Evolutionary conservation across 495 filamentous ascomycete genomes (phyloP).

Genomic region (Echria macrotheca): DNA sequence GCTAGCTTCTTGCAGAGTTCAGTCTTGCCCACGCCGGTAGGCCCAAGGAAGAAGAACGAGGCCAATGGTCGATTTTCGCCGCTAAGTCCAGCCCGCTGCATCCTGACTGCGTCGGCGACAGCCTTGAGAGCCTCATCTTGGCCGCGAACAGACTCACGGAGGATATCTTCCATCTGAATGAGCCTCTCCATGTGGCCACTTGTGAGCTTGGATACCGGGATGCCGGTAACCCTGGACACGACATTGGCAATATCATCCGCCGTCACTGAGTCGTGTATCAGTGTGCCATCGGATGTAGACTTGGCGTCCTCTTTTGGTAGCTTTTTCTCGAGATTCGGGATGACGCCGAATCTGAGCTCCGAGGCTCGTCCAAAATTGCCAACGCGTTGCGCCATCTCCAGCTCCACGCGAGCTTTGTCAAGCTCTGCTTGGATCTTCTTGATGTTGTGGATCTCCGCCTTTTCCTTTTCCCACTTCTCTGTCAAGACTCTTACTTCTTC

Average conservation of each 20-base stretch:
- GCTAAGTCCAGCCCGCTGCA: slow-evolving; percentile 88
- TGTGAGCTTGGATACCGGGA: slow-evolving; percentile 85
- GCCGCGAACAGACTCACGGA: slow-evolving; percentile 78
- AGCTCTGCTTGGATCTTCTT: slow-evolving; percentile 81
- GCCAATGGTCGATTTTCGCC: slow-evolving; percentile 88
- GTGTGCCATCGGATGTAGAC: slow-evolving; percentile 40
- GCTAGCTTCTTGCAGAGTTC: slow-evolving; percentile 97
- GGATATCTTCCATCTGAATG: slow-evolving; percentile 88
- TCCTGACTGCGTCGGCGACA: slow-evolving; percentile 86
- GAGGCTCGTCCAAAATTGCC: slow-evolving; percentile 88
- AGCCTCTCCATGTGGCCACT: slow-evolving; percentile 88
- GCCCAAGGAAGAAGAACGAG: slow-evolving; percentile 95
- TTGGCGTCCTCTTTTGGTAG: slow-evolving; percentile 69
- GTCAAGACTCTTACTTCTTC: slow-evolving; percentile 62
- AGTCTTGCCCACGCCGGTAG: slow-evolving; percentile 95
- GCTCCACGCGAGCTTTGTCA: slow-evolving; percentile 75
- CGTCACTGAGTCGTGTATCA: slow-evolving; percentile 90
- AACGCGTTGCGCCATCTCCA: slow-evolving; percentile 81
- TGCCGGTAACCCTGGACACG: slow-evolving; percentile 85
- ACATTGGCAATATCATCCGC: slow-evolving; percentile 91
- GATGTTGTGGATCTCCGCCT: slow-evolving; percentile 72
- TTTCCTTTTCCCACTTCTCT: slow-evolving; percentile 84
- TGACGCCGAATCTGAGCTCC: slow-evolving; percentile 79
- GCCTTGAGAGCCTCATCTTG: slow-evolving; percentile 91
- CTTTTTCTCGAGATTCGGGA: slow-evolving; percentile 72